Evolutionary conservation across 1,284 basidiomycete genomes (phyloP).

Genomic region (Trichosporon inkin): DNA sequence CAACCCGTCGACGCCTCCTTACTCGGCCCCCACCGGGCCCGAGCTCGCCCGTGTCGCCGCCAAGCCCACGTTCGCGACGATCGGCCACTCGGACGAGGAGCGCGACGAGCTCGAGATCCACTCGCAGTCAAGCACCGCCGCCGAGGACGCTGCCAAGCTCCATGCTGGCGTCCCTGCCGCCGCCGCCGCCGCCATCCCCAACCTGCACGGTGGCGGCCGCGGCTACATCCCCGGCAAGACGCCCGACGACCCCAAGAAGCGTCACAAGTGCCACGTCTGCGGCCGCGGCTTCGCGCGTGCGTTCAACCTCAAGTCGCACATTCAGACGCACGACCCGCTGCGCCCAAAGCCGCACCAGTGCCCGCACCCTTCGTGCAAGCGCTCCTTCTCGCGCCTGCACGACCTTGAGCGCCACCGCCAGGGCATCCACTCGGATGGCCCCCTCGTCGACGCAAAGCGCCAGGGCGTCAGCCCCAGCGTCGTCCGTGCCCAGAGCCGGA

Average conservation of each 20-base stretch:
- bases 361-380: conserved; percentile 47
- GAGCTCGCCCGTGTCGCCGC: background rate
- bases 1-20: conserved; percentile 33
- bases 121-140: conserved; percentile 17
- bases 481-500: conserved; percentile 46
- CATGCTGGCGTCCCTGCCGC: conserved; percentile 38
- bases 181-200: conserved; percentile 31
- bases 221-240: conserved; percentile 51
- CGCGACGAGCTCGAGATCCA: conserved; percentile 19
- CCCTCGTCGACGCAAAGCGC: conserved; percentile 48
- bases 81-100: conserved; percentile 13
- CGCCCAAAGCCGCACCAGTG: conserved; percentile 50
- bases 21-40: conserved; percentile 14
- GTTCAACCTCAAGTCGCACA: conserved; percentile 52
- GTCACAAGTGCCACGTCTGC: conserved; percentile 50
- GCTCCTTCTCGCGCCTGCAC: conserved; percentile 51
- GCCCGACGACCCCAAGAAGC: conserved; percentile 51
- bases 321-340: conserved; percentile 50
- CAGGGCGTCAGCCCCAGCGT: conserved; percentile 45
- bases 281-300: conserved; percentile 50
- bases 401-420: conserved; percentile 52
- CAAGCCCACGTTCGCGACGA: conserved; percentile 2
- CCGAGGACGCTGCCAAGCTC: conserved; percentile 10
- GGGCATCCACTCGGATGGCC: conserved; percentile 51
- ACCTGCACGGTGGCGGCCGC: conserved; percentile 48